Conservation (phyloP, 441 rosid genomes). For the Eugenia klotzschiana region DNA sequence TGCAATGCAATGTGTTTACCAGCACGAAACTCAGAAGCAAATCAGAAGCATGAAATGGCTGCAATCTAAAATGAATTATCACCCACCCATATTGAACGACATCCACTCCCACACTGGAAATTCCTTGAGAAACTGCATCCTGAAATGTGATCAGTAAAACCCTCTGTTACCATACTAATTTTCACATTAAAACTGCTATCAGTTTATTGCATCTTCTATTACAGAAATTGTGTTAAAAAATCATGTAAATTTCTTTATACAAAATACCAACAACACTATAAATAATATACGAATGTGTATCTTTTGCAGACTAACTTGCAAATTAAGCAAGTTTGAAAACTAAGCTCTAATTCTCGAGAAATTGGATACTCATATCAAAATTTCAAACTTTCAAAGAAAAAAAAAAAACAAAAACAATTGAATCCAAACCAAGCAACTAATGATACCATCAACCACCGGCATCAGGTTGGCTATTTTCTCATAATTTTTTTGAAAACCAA, state of each 20-base stretch:
- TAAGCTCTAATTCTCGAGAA: background rate
- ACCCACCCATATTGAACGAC: slow-evolving; percentile 89
- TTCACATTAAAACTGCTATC: background rate
- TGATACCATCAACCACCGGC: background rate
- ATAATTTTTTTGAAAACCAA: background rate
- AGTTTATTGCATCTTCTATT: background rate
- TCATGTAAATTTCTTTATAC: background rate
- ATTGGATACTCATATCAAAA: background rate
- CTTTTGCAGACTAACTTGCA: background rate
- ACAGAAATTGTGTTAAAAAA: background rate
- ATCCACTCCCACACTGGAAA: slow-evolving; percentile 55
- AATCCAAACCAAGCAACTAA: background rate
- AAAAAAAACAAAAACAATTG: background rate
- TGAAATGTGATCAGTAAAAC: slow-evolving; percentile 21
- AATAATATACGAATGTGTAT: background rate
- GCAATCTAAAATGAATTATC: slow-evolving; percentile 1
- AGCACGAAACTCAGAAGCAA: background rate
- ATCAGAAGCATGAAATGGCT: background rate
- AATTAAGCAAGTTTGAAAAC: background rate
- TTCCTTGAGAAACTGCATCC: slow-evolving; percentile 87
- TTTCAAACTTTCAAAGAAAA: too few species aligned
- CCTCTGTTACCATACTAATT: background rate
- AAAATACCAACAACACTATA: background rate
- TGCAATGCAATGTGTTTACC: background rate
- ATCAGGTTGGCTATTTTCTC: background rate